Evolutionary conservation across 2,329 filamentous ascomycete species (phyloP).

Genomic region (Alternaria hordeiaustralica): DNA sequence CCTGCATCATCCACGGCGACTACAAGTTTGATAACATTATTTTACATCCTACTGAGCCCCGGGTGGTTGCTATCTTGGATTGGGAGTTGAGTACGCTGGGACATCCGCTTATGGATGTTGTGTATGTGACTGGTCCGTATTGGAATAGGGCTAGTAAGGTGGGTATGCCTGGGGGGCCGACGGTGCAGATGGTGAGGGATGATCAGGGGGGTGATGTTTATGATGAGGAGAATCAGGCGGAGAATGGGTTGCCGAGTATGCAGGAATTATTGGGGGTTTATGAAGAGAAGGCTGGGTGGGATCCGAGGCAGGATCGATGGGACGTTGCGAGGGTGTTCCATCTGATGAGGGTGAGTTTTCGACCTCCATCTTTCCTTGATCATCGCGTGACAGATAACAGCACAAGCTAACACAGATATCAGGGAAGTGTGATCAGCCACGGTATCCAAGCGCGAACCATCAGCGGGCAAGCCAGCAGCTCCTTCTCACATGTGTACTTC

Average conservation of each 20-base stretch:
- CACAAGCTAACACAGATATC: not conserved
- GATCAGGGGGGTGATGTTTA: constrained; percentile 50
- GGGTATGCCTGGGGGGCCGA: constrained; percentile 47
- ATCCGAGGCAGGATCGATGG: constrained; percentile 57
- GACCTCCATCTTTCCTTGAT: not conserved
- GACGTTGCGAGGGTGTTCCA: constrained; percentile 45
- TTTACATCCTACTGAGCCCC: constrained; percentile 83
- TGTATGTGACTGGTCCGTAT: constrained; percentile 71
- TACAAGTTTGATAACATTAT: constrained; percentile 75
- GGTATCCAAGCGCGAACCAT: constrained; percentile 46
- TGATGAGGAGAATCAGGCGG: constrained; percentile 43
- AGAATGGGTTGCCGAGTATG: constrained; percentile 69
- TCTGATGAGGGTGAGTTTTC: constrained; percentile 40
- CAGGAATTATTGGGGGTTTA: constrained; percentile 70
- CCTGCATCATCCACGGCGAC: constrained; percentile 88
- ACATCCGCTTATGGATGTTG: constrained; percentile 87
- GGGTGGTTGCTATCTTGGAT: constrained; percentile 90
- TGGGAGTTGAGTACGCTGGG: constrained; percentile 98
- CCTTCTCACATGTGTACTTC: constrained; percentile 46
- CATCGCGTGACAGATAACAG: not conserved
- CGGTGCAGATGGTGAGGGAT: constrained; percentile 21
- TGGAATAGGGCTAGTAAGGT: constrained; percentile 46
- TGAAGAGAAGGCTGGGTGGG: constrained; percentile 70
- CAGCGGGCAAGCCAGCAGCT: constrained; percentile 45
- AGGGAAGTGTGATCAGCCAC: constrained; percentile 45